Base-by-base conservation (phyloP, 2,329 filamentous ascomycete species). In the Fusarium globosum region DNA sequence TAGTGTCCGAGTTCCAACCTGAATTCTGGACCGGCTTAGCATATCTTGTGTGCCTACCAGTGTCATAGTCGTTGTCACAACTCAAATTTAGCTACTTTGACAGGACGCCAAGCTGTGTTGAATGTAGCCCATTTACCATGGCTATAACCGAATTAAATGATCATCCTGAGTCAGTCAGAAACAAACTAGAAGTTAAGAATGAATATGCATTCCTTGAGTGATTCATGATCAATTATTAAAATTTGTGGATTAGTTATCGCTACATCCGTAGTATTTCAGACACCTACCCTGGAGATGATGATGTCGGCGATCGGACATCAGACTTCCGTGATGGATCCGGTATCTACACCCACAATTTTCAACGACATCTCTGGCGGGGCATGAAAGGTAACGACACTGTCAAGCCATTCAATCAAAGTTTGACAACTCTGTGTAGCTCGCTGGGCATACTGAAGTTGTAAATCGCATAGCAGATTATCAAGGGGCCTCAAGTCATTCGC, bases 331-430 rank as follows among this genome's bases (percentile, higher is more conserved):
- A 61, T 58, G 57, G 73, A 60, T 53, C 53, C 26, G 23, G 12
- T 48, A 39, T 35, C 35, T 41, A 60, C 71, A 65, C 75, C 76
- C 76, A 76, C 73, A 77, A 77, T 74, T 77, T 76, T 69, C 74
- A 77, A 78, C 77, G 61, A 76, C 72, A 66, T 62, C 61, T 53
- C 55, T 77, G 52, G 76, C 69, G 71, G 77, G 75, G 77, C 67
- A 72, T 52, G 30, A 62, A 71, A 71, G 59, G 51, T 65, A 75
- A 55, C 56, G 69, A 76, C 61, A 56, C 68, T 61, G 45, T 62
- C 61, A 65, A 73, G 52, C 52, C 56, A 68, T 66, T 74, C 64
- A 35, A 41, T 61, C 43, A 52, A 61, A 58, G 30, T 38, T 63
- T 53, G 70, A 55, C 23, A 33, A 41, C 21, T n/a, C 26, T 36